A percentile compares a stretch with the other conserved stretches of the same genome.
Evolutionary conservation across 148 eudicot species (phyloP).

Genomic region (Vaccinium myrtillus): DNA sequence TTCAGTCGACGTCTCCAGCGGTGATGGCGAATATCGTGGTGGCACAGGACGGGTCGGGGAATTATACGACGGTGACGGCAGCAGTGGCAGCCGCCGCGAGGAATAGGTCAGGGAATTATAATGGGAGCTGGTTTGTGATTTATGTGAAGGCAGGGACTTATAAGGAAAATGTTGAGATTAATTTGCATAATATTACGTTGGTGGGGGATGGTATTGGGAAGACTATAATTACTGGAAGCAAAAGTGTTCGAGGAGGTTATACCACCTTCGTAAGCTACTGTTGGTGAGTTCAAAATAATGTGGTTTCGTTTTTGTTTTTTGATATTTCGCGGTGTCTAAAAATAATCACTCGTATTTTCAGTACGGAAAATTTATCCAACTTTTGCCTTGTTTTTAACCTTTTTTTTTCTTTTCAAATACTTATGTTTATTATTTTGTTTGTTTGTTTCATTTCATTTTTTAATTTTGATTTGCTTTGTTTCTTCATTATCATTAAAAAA

Average conservation of each 20-base stretch:
- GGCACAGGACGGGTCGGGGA: conserved; percentile 83
- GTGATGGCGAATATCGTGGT: conserved; percentile 50
- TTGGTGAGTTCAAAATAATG: conserved; percentile 51
- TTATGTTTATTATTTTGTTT: too few relatives aligned
- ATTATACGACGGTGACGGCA: conserved; percentile 41
- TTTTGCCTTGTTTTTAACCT: too few relatives aligned
- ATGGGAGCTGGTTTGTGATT: conserved; percentile 56
- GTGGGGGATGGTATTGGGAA: conserved; percentile 81
- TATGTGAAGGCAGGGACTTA: conserved; percentile 64
- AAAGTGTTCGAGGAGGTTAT: conserved; percentile 70
- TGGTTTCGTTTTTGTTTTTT: not conserved
- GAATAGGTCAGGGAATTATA: not conserved
- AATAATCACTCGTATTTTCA: too few relatives aligned
- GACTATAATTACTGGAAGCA: conserved; percentile 73
- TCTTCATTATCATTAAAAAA: not conserved
- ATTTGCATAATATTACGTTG: conserved; percentile 52
- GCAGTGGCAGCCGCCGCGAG: conserved; percentile 58
- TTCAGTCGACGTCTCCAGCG: conserved; percentile 31
- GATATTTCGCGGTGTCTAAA: not conserved
- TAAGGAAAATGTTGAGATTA: conserved; percentile 49
- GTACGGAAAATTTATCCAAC: too few relatives aligned
- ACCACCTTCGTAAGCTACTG: conserved; percentile 76
- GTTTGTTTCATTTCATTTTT: too few relatives aligned
- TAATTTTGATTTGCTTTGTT: too few relatives aligned
- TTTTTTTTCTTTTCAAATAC: too few relatives aligned